These are phyloP conservation scores for Akanthomyces muscarius DNA, from an alignment of 2,329 filamentous ascomycete species.

Conservation along the genomic window DNA sequence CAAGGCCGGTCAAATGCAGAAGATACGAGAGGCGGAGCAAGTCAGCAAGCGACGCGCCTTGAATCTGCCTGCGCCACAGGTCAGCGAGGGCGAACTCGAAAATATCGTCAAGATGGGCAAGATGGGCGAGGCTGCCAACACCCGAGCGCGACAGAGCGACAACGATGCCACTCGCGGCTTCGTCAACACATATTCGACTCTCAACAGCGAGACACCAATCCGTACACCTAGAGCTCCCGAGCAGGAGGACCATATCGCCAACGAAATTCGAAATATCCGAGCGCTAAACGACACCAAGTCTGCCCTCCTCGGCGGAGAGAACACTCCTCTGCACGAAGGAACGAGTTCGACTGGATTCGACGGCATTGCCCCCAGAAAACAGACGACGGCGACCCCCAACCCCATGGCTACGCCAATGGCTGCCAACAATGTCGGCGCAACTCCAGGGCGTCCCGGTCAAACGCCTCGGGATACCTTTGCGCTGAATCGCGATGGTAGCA, in stretches of 20 bases:
- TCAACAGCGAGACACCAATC: constrained; percentile 81
- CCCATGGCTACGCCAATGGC: constrained; percentile 88
- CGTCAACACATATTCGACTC: constrained; percentile 78
- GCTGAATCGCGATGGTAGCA: constrained; percentile 69
- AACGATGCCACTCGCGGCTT: constrained; percentile 82
- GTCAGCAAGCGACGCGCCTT: constrained; percentile 86
- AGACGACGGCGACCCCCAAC: constrained; percentile 86
- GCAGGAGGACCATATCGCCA: constrained; percentile 92
- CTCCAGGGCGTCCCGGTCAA: constrained; percentile 65
- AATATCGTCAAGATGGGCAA: constrained; percentile 99
- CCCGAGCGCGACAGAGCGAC: constrained; percentile 70
- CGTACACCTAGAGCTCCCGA: constrained; percentile 86
- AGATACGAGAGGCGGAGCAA: constrained; percentile 91
- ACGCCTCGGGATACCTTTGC: constrained; percentile 86
- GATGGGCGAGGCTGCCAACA: constrained; percentile 80
- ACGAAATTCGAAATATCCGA: constrained; percentile 91
- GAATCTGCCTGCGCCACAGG: constrained; percentile 83
- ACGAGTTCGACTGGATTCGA: constrained; percentile 82
- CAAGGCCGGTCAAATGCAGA: constrained; percentile 91
- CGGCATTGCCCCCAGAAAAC: constrained; percentile 73
- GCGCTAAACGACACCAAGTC: constrained; percentile 92
- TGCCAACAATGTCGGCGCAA: constrained; percentile 61
- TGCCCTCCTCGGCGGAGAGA: constrained; percentile 87
- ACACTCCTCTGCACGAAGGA: constrained; percentile 82
- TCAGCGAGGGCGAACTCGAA: constrained; percentile 87